Evolutionary conservation across 1,284 basidiomycete species (phyloP).

Genomic region (Melampsora abietis-canadensis): DNA sequence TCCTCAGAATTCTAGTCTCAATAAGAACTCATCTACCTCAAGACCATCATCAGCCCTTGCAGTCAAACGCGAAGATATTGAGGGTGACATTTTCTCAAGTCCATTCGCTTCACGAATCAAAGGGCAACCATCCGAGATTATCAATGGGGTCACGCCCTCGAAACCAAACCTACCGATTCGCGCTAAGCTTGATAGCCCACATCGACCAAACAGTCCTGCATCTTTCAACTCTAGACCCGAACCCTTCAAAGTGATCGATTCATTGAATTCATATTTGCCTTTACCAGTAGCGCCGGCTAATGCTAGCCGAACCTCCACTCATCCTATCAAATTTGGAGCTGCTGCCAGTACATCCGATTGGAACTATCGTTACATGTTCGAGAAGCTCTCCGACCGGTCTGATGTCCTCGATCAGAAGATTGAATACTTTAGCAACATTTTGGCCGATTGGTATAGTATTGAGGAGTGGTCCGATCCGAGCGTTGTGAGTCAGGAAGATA

Average conservation of each 20-base stretch:
- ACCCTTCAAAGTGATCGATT: slow-evolving; percentile 20
- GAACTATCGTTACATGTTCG: slow-evolving; percentile 79
- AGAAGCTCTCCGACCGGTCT: slow-evolving; percentile 75
- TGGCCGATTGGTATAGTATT: slow-evolving; percentile 68
- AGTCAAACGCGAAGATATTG: background rate
- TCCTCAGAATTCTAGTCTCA: background rate
- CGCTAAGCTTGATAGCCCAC: background rate
- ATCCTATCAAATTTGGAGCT: slow-evolving; percentile 10
- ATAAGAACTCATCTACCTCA: background rate
- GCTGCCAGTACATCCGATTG: background rate
- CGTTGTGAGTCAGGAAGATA: slow-evolving; percentile 64
- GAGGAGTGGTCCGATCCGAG: slow-evolving; percentile 66
- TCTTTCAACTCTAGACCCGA: slow-evolving; percentile 30
- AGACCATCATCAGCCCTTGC: background rate
- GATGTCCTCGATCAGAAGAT: slow-evolving; percentile 79
- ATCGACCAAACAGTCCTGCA: slow-evolving; percentile 13
- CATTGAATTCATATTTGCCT: slow-evolving; percentile 25
- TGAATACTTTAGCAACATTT: slow-evolving; percentile 71
- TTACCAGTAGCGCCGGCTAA: slow-evolving; percentile 1
- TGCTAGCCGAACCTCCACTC: background rate
- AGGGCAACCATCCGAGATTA: background rate
- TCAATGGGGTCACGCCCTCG: background rate
- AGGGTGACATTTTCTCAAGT: background rate
- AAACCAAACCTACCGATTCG: background rate
- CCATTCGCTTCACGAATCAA: background rate